Evolutionary conservation across 306 rosid genomes (phyloP).

Genomic region (Boehmeria nivea): DNA sequence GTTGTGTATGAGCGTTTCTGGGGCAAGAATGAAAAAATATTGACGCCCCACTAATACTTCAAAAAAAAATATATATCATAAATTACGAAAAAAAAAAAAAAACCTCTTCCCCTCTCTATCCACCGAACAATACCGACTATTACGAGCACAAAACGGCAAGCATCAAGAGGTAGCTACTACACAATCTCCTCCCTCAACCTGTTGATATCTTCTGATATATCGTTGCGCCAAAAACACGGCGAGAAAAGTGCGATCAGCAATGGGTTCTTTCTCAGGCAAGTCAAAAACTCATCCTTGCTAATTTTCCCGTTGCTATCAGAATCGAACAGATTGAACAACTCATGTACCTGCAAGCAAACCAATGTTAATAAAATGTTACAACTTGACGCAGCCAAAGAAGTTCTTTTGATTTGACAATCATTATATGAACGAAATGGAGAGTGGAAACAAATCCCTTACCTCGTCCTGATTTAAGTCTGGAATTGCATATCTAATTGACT

Average conservation of each 20-base stretch:
- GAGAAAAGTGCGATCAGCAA: slow-evolving; percentile 71
- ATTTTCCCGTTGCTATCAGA: slow-evolving; percentile 49
- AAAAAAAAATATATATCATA: no score
- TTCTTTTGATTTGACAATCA: no score
- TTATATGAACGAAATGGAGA: no score
- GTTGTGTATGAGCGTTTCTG: no score
- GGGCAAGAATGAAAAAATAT: slow-evolving; percentile 13
- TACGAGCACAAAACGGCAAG: slow-evolving; percentile 7
- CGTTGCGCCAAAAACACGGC: slow-evolving; percentile 38
- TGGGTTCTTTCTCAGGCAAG: slow-evolving; percentile 64
- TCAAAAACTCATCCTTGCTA: slow-evolving; percentile 52
- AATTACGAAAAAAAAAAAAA: neutral
- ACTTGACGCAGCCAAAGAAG: no score
- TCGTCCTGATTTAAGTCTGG: slow-evolving; percentile 49
- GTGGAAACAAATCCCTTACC: slow-evolving; percentile 31
- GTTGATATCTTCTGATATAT: slow-evolving; percentile 15
- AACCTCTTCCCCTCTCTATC: neutral
- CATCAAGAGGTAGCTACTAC: slow-evolving; percentile 23
- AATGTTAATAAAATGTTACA: no score
- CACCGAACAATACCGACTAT: slow-evolving; percentile 14
- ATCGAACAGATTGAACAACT: slow-evolving; percentile 56
- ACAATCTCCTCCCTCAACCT: slow-evolving; percentile 36
- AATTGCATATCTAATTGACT: slow-evolving; percentile 41
- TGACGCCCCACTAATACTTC: slow-evolving; percentile 19
- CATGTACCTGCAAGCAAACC: slow-evolving; percentile 67